A percentile compares a stretch with the other conserved stretches of the same genome.
Evolutionary conservation across 768 basidiomycete species (phyloP).

Genomic region (Mycena kentingensis): DNA sequence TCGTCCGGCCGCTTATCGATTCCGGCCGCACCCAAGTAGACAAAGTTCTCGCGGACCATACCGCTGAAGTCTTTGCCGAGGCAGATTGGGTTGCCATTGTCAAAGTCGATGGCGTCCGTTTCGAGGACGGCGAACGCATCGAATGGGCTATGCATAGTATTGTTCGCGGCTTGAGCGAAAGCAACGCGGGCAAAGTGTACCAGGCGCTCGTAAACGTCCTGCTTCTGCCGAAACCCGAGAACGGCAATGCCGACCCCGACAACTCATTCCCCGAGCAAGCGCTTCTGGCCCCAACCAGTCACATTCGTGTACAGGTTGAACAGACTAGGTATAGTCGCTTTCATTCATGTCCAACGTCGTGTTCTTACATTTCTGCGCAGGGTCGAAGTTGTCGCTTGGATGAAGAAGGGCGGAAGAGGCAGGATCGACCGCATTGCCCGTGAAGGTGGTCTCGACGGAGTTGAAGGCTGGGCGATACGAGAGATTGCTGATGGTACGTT

Average conservation of each 20-base stretch:
- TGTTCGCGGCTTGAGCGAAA: slow-evolving; percentile 61
- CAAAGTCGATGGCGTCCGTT: slow-evolving; percentile 69
- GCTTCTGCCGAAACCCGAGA: slow-evolving; percentile 69
- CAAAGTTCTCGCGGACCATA: slow-evolving; percentile 57
- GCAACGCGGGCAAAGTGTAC: slow-evolving; percentile 70
- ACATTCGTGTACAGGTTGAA: slow-evolving; percentile 73
- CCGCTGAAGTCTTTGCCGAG: slow-evolving; percentile 66
- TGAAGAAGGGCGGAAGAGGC: slow-evolving; percentile 38
- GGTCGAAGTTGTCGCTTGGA: slow-evolving; percentile 67
- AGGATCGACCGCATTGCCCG: slow-evolving; percentile 35
- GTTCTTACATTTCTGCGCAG: slow-evolving; percentile 17
- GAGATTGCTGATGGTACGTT: slow-evolving; percentile 81
- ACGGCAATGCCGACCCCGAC: slow-evolving; percentile 41
- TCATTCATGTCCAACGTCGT: background rate
- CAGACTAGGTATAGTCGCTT: slow-evolving; percentile 42
- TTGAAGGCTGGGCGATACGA: slow-evolving; percentile 88
- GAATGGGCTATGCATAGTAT: slow-evolving; percentile 73
- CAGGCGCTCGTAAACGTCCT: slow-evolving; percentile 72
- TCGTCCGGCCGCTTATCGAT: slow-evolving; percentile 66
- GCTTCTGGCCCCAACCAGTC: slow-evolving; percentile 69
- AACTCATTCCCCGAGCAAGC: slow-evolving; percentile 34
- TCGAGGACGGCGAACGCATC: slow-evolving; percentile 78
- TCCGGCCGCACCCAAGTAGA: slow-evolving; percentile 63
- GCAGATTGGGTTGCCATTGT: slow-evolving; percentile 76
- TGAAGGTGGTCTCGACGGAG: slow-evolving; percentile 74